phyloP scores from a whole-genome alignment of 805 yeast genomes.

The Saturnispora halmiae region DNA sequence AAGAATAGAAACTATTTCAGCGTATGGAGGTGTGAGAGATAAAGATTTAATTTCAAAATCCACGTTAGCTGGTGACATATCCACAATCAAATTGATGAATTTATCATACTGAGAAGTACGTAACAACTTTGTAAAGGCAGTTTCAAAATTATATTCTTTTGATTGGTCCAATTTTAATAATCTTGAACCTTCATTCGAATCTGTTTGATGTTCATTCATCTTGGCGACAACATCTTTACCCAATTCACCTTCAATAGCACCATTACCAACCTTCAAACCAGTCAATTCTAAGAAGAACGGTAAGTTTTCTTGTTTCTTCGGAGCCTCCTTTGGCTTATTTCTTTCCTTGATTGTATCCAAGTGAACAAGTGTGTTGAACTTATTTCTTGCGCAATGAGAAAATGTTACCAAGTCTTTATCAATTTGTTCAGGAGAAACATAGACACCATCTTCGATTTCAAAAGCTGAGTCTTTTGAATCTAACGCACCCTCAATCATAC shows the following conservation, averaged over 20 bases:
- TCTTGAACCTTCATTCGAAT: conserved; percentile 18
- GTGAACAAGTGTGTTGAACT: conserved; percentile 69
- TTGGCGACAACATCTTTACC: conserved; percentile 22
- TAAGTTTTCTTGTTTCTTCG: conserved; percentile 71
- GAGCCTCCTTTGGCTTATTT: conserved; percentile 83
- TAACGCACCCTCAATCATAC: conserved; percentile 72
- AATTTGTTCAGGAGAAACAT: conserved; percentile 55
- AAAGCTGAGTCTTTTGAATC: conserved; percentile 31
- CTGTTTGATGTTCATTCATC: conserved; percentile 21
- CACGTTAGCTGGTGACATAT: conserved; percentile 63
- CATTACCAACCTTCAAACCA: conserved; percentile 64
- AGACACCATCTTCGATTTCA: conserved; percentile 25
- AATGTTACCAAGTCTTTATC: conserved; percentile 57
- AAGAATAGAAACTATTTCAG: conserved; percentile 58
- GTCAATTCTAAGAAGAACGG: conserved; percentile 69
- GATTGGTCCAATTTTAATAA: conserved; percentile 30
- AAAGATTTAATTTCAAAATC: conserved; percentile 85
- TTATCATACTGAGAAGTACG: conserved; percentile 46
- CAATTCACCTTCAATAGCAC: conserved; percentile 44
- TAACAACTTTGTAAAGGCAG: conserved; percentile 58
- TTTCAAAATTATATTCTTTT: conserved; percentile 48
- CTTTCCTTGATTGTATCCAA: conserved; percentile 78
- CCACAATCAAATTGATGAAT: conserved; percentile 48
- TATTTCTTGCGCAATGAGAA: conserved; percentile 66
- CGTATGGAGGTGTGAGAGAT: conserved; percentile 52